Percentiles rank a stretch among this genome's conserved stretches.
phyloP scores from a whole-genome alignment of 2,329 filamentous ascomycete species.

The Zymoseptoria passerinii region DNA sequence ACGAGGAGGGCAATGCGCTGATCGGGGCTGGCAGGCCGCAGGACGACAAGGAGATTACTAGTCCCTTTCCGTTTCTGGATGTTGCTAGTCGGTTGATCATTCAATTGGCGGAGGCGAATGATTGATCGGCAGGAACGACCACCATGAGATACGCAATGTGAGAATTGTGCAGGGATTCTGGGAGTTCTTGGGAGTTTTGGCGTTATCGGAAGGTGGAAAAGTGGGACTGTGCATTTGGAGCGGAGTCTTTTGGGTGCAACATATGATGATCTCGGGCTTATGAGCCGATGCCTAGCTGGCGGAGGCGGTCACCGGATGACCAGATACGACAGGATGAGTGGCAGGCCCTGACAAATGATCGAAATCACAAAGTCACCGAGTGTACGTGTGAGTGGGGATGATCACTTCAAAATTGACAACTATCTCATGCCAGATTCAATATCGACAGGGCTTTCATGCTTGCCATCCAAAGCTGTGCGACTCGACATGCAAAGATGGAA shows the following conservation, averaged over 20 bases:
- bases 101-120: slow-evolving; percentile 71
- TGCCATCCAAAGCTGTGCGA: too few relatives aligned
- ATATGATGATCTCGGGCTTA: background rate
- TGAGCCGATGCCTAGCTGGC: background rate
- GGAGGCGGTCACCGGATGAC: background rate
- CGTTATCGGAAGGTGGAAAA: background rate
- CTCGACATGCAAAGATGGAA: background rate
- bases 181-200: background rate
- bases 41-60: slow-evolving; percentile 91
- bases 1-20: slow-evolving; percentile 33
- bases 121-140: slow-evolving; percentile 32
- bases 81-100: slow-evolving; percentile 88
- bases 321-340: background rate
- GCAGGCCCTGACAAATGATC: background rate
- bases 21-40: slow-evolving; percentile 42
- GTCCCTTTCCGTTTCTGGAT: slow-evolving; percentile 91
- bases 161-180: background rate
- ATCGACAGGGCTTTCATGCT: too few relatives aligned
- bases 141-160: background rate
- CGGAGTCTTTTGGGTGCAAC: background rate
- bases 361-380: background rate
- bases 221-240: background rate
- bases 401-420: background rate
- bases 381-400: background rate
- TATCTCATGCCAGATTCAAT: background rate